Percentiles rank a stretch among this genome's conserved stretches.
These are phyloP conservation scores for Suillus bovinus DNA, from an alignment of 768 basidiomycete species.

Conservation along the genomic window DNA sequence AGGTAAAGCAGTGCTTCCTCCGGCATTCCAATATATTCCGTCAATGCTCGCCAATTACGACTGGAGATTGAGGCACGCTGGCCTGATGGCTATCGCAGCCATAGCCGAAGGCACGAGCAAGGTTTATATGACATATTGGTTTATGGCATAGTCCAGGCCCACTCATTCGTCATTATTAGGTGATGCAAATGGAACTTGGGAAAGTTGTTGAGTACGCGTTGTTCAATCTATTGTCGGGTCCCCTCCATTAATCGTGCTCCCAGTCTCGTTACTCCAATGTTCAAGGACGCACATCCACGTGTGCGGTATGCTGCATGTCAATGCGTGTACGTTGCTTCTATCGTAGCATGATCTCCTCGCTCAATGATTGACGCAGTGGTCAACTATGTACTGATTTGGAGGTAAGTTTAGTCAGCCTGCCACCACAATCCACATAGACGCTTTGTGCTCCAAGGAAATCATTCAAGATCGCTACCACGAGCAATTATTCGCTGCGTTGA, in stretches of 20 bases:
- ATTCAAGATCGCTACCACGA: constrained; percentile 73
- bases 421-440: background rate
- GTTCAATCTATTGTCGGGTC: background rate
- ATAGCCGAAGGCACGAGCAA: constrained; percentile 84
- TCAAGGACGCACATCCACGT: constrained; percentile 74
- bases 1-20: constrained; percentile 71
- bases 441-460: constrained; percentile 53
- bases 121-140: constrained; percentile 32
- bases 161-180: constrained; percentile 34
- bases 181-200: constrained; percentile 79
- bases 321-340: constrained; percentile 58
- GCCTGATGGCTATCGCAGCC: constrained; percentile 82
- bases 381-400: constrained; percentile 90
- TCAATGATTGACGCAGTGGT: constrained; percentile 48
- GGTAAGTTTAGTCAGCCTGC: constrained; percentile 38
- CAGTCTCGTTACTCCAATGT: constrained; percentile 77
- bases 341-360: background rate
- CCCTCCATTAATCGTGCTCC: constrained; percentile 4
- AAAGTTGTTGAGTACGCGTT: constrained; percentile 75
- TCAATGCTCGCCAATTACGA: constrained; percentile 80
- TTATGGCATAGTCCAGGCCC: constrained; percentile 1
- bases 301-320: constrained; percentile 81
- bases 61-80: constrained; percentile 85
- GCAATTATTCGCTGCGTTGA: constrained; percentile 68
- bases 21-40: constrained; percentile 81